These are phyloP conservation scores for Diplogelasinospora grovesii DNA, from an alignment of 495 filamentous ascomycete species.

Conservation along the genomic window DNA sequence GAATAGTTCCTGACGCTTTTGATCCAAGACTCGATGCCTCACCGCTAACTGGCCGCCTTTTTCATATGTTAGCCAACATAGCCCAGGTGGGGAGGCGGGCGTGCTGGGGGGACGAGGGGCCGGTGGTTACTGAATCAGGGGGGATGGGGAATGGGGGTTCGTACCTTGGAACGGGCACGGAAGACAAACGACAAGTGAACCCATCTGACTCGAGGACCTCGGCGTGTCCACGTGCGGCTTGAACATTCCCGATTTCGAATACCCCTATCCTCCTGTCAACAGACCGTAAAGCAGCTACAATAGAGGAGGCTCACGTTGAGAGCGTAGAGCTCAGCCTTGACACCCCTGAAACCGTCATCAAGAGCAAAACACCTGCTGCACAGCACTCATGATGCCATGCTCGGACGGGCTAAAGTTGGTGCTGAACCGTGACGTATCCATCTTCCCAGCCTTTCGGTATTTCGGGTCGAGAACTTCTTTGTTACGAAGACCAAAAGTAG, in stretches of 20 bases:
- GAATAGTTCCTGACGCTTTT: conserved; percentile 25
- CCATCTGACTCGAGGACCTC: conserved; percentile 38
- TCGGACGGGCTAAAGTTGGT: conserved; percentile 47
- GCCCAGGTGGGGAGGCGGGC: too few species aligned
- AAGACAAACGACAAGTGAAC: conserved; percentile 49
- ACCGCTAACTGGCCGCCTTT: conserved; percentile 33
- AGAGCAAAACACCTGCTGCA: conserved; percentile 44
- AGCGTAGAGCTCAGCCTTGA: conserved; percentile 47
- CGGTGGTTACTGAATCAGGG: too few species aligned
- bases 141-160: not conserved
- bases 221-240: conserved; percentile 50
- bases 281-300: not conserved
- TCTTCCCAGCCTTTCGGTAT: conserved; percentile 45
- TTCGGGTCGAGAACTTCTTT: conserved; percentile 42
- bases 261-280: conserved; percentile 31
- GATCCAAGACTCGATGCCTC: too few species aligned
- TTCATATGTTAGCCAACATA: not conserved
- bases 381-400: conserved; percentile 40
- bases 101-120: too few species aligned
- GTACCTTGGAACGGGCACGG: conserved; percentile 32
- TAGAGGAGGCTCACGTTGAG: conserved; percentile 37
- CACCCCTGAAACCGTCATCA: conserved; percentile 15
- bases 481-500: conserved; percentile 36
- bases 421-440: conserved; percentile 37
- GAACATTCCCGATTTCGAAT: conserved; percentile 46